A percentile compares a stretch with the other conserved stretches of the same genome.
Conservation (phyloP, 805 yeast genomes). For the Lachancea fermentati region DNA sequence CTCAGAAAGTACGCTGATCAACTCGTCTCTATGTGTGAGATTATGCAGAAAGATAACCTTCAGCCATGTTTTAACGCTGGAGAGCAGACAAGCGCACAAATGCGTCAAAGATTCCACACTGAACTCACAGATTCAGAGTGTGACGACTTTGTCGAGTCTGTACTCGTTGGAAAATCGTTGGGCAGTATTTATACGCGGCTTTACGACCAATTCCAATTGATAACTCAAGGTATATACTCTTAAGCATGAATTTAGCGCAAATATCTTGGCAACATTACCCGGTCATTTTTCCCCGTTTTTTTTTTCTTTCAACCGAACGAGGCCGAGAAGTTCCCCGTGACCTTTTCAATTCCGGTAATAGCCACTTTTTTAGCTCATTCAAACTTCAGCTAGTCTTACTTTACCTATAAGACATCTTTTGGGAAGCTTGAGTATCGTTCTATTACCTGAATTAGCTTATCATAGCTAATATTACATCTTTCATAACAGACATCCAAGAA, state of each 20-base stretch:
- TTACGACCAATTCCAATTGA: constrained; percentile 90
- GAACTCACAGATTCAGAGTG: constrained; percentile 60
- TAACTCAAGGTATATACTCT: constrained; percentile 89
- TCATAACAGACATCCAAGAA: too few relatives aligned
- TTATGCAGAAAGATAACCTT: constrained; percentile 88
- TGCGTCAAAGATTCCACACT: constrained; percentile 77
- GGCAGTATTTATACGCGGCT: constrained; percentile 87
- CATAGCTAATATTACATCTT: too few relatives aligned
- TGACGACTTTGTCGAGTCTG: constrained; percentile 71
- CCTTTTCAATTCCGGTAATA: too few relatives aligned
- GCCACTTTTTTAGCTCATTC: too few relatives aligned
- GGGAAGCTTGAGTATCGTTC: too few relatives aligned
- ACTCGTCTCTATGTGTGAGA: constrained; percentile 75
- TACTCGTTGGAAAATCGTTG: constrained; percentile 70
- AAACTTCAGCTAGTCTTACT: too few relatives aligned
- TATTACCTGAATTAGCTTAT: too few relatives aligned
- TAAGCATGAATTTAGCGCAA: background rate
- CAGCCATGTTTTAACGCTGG: constrained; percentile 92
- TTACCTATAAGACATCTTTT: too few relatives aligned
- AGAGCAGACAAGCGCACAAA: constrained; percentile 68
- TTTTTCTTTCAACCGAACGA: too few relatives aligned
- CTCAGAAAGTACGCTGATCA: constrained; percentile 70
- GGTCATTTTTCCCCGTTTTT: too few relatives aligned
- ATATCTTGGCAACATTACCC: too few relatives aligned
- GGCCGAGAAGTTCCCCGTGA: too few relatives aligned